Evolutionary conservation across 768 basidiomycete genomes (phyloP).

Genomic region (Suillus decipiens): DNA sequence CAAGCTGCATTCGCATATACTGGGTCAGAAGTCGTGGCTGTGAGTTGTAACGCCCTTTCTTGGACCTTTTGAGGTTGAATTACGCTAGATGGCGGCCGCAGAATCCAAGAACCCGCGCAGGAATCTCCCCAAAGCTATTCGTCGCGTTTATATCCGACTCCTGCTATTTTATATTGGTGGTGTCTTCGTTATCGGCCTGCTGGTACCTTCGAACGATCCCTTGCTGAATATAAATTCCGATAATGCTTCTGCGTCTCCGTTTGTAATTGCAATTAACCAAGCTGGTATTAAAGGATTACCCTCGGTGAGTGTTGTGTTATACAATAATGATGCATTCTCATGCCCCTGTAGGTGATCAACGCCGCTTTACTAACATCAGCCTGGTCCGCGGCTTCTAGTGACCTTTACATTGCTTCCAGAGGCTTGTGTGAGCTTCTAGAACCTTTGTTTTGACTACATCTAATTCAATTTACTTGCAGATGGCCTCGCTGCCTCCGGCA

Average conservation of each 20-base stretch:
- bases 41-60: conserved; percentile 18
- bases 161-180: conserved; percentile 41
- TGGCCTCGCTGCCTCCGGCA: conserved; percentile 52
- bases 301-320: conserved; percentile 31
- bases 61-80: conserved; percentile 2
- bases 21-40: conserved; percentile 56
- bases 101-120: conserved; percentile 53
- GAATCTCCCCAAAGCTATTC: conserved; percentile 42
- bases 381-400: conserved; percentile 44
- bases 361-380: conserved; percentile 45
- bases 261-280: conserved; percentile 56
- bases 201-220: conserved; percentile 49
- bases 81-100: conserved; percentile 41
- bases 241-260: conserved; percentile 51
- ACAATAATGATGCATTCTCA: background rate
- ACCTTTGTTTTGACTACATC: no score
- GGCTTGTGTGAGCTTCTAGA: conserved; percentile 34
- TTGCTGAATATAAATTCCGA: conserved; percentile 37
- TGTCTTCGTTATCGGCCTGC: conserved; percentile 48
- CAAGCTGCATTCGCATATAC: conserved; percentile 64
- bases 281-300: conserved; percentile 64
- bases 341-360: conserved; percentile 33
- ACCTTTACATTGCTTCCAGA: conserved; percentile 41
- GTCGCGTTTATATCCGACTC: conserved; percentile 47
- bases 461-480: conserved; percentile 38